These are phyloP conservation scores for Asterella californica DNA, from an alignment of 225 moss, liverwort and hornwort genomes.

Conservation along the genomic window DNA sequence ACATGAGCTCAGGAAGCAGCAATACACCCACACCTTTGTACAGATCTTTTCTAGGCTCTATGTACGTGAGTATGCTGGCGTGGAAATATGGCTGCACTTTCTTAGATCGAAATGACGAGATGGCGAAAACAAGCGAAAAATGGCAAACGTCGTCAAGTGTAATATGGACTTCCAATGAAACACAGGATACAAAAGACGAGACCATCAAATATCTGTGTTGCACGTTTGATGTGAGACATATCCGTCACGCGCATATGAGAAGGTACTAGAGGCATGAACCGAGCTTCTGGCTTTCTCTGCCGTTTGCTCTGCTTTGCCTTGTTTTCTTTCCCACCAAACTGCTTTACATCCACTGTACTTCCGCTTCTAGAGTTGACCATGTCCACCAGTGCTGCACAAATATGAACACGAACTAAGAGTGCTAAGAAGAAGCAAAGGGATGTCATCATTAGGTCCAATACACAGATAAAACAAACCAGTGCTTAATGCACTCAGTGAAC, in stretches of 20 bases:
- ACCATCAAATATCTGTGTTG: slow-evolving; percentile 53
- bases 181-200: slow-evolving; percentile 79
- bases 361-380: slow-evolving; percentile 49
- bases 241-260: slow-evolving; percentile 82
- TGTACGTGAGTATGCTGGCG: neutral
- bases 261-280: slow-evolving; percentile 60
- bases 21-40: neutral
- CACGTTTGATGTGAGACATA: slow-evolving; percentile 65
- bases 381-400: slow-evolving; percentile 60
- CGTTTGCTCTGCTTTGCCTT: slow-evolving; percentile 41
- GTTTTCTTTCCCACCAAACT: slow-evolving; percentile 31
- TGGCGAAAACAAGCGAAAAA: neutral
- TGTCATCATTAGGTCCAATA: neutral
- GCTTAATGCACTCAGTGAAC: neutral
- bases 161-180: neutral
- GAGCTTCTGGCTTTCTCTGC: slow-evolving; percentile 50
- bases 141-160: neutral
- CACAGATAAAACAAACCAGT: neutral
- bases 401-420: neutral
- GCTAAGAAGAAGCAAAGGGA: neutral
- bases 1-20: slow-evolving; percentile 19
- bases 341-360: slow-evolving; percentile 38
- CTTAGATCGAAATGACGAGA: neutral
- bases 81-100: neutral
- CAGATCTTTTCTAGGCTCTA: neutral